Evolutionary conservation across 73 alveolate species (phyloP), one percentile per base, ranked within the genome.

Genomic region (Blepharisma stoltei): DNA sequence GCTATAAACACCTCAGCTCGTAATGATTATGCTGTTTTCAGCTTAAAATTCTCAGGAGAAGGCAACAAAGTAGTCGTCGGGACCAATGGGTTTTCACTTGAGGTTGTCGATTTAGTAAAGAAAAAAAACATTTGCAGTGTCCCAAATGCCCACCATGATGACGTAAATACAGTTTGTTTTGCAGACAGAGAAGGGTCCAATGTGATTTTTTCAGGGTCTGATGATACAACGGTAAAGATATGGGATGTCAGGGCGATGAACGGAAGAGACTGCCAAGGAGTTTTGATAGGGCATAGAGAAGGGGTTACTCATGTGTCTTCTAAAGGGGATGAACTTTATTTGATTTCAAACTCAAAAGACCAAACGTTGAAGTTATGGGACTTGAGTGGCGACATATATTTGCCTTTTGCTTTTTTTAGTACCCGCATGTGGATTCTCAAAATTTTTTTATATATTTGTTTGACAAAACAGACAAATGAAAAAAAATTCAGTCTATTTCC

Each of bases 311-410:
- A 76, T 71, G 86, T 90, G 6, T 89, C 89, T 38, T 80, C 92
- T 25, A 83, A 87, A 67, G 87, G 90, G 11, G 94, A 90, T 70
- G 90, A 88, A 6, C 23, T 86, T 21, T 68, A 88, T 55, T 60
- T 90, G 48, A 89, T 90, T 54, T 88, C 95, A n/a, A 90, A 90
- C 77, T 88, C 89, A 7, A 90, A 90, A 60, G 97, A 90, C 70
- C 80, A 87, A 54, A 68, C 78, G 25, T 67, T 79, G 20, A 90
- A 90, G 54, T 71, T 84, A 1, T 90, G 97, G 97, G 97, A 90
- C 67, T 27, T 90, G n/a, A n/a, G n/a, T n/a, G n/a, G n/a, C n/a
- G n/a, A n/a, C n/a, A n/a, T n/a, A n/a, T n/a, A n/a, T n/a, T n/a
- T n/a, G n/a, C n/a, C n/a, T n/a, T n/a, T n/a, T n/a, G n/a, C n/a